Evolutionary conservation across 169 alveolate genomes (phyloP), one percentile per base, ranked within the genome.

Genomic region (Cryptosporidium bovis): DNA sequence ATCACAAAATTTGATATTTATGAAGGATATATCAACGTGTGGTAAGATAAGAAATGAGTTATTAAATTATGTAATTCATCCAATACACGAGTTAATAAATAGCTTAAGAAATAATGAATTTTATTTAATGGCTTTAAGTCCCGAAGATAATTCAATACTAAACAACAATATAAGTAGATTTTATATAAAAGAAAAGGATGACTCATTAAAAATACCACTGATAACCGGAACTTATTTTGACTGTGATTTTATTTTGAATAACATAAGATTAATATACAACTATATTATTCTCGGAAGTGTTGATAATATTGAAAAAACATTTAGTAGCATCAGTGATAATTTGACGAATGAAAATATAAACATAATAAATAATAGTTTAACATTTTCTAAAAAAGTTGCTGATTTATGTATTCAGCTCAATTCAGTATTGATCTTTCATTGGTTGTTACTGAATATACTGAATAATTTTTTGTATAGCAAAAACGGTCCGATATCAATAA

Each of bases 41-140:
- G 87, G 87, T 24, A 77, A 77, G 48, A 60, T 77, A 33, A 77
- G 87, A 33, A 77, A 77, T 44, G 66, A 34, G 44, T 15, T 77
- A n/a, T 77, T 77, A 40, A 77, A 77, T 56, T 34, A 58, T n/a
- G 27, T 77, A 77, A 77, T 77, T 15, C 87, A 77, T 60, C 87
- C 87, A 12, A 71, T 77, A 31, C 87, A 77, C 50, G 87, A 77
- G 50, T 48, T 77, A 33, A 71, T 77, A 20, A 77, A 62, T 40
- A 27, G 48, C 20, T 56, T 77, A 60, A 77, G 51, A 36, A 60
- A 58, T 24, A 77, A 77, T 60, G 62, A 65, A 20, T 77, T 34
- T 48, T 77, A 77, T 62, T 29, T 62, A 7, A 62, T 53, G 31
- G 87, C 87, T 13, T 40, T 60, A 46, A 77, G 34, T n/a, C 34